Conservation (phyloP, 2,329 filamentous ascomycete genomes). For the Xylaria sp. region DNA sequence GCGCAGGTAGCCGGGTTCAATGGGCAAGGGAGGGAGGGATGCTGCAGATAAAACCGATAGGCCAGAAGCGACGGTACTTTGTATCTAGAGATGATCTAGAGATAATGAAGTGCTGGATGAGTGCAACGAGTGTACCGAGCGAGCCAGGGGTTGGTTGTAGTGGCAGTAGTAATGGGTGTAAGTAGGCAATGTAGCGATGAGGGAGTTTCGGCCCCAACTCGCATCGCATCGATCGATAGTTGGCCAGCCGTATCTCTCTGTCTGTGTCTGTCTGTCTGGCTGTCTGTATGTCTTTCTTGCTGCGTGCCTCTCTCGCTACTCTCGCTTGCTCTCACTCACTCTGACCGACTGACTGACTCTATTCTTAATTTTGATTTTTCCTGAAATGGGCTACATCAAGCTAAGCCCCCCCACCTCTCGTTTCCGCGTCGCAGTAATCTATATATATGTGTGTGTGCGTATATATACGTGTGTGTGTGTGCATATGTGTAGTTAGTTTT, state of each 20-base stretch:
- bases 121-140: slow-evolving; percentile 24
- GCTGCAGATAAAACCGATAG: slow-evolving; percentile 36
- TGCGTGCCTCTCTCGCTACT: neutral
- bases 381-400: slow-evolving; percentile 11
- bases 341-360: neutral
- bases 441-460: neutral
- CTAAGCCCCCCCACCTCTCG: slow-evolving; percentile 6
- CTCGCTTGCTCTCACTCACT: slow-evolving; percentile 2
- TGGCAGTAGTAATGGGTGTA: slow-evolving; percentile 4
- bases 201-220: slow-evolving; percentile 35
- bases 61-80: slow-evolving; percentile 34
- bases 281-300: neutral
- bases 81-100: slow-evolving; percentile 25
- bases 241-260: slow-evolving; percentile 22
- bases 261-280: neutral
- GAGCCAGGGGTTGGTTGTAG: slow-evolving; percentile 12
- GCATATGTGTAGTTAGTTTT: neutral
- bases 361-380: slow-evolving; percentile 1
- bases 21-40: slow-evolving; percentile 26
- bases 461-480: neutral
- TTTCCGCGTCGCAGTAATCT: slow-evolving; percentile 16
- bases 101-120: slow-evolving; percentile 35
- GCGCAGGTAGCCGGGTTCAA: slow-evolving; percentile 2
- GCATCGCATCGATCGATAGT: slow-evolving; percentile 31
- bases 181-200: slow-evolving; percentile 26